Base-by-base conservation (phyloP, 345 rosid genomes). In the Geranium brycei region DNA sequence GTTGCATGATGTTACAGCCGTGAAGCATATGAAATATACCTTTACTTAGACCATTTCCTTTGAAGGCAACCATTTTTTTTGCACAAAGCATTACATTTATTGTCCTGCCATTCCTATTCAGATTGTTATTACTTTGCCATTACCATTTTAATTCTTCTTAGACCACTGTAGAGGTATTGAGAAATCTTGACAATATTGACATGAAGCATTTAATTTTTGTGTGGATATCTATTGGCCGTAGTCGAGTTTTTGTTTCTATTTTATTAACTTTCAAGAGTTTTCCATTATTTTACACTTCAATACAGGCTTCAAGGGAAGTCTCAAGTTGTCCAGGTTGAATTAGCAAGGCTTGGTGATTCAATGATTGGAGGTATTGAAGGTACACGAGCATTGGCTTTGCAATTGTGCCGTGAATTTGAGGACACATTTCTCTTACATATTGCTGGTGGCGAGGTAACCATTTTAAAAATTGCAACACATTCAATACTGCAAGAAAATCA, bases 381-480 rank as follows among this genome's bases (percentile, higher is more conserved):
- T 65, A 91, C 99, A 38, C 80, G 86, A 81, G 97, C 97, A 67
- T 68, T 95, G 57, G 99, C 97, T 61, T 83, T 95, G 91, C 95
- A 91, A 86, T 85, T 95, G 55, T 95, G 99, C 68, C 97, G 99
- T 69, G 97, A 95, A 75, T 95, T 88, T 82, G 97, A 95, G 74
- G 99, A 95, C 73, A 91, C 83, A 73, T 95, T 95, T 83, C 97
- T 95, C 71, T 87, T 57, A 64, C 99, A 95, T 78, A 78, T 95
- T 67, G 77, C 78, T 7, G 88, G 95, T 67, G 95, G 96, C 68
- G 99, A 95, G 78, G 99, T 95, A 67, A 88, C 95, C 80, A 64
- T 35, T 75, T 41, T 70, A 47, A 13, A 47, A 47, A 8, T 47
- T 2, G 53, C 53, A 35, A 35, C 41, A 47, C 53, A 47, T 47